Evolutionary conservation across 2,329 filamentous ascomycete genomes (phyloP).

Genomic region (Talaromyces sp.): DNA sequence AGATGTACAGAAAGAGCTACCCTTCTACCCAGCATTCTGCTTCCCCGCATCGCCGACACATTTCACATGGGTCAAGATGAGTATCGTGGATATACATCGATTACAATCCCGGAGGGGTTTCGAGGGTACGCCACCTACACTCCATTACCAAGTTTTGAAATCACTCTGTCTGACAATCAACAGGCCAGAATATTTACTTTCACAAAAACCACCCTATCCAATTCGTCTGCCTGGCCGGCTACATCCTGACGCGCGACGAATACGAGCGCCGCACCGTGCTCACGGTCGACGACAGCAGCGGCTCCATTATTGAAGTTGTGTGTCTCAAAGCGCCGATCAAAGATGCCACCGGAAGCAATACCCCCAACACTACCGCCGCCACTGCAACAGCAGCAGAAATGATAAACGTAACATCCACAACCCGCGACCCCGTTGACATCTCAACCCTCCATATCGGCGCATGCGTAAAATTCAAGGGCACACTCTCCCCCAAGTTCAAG

Average conservation of each 20-base stretch:
- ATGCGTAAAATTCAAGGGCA: slow-evolving; percentile 57
- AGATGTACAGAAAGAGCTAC: neutral
- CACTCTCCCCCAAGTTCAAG: slow-evolving; percentile 46
- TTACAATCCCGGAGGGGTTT: slow-evolving; percentile 49
- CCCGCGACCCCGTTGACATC: slow-evolving; percentile 44
- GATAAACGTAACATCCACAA: slow-evolving; percentile 27
- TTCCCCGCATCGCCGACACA: slow-evolving; percentile 60
- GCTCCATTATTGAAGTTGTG: slow-evolving; percentile 55
- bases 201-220: slow-evolving; percentile 71
- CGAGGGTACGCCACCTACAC: slow-evolving; percentile 39
- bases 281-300: slow-evolving; percentile 61
- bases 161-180: neutral
- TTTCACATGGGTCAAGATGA: slow-evolving; percentile 62
- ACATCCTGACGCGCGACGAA: slow-evolving; percentile 62
- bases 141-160: neutral
- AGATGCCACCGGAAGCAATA: slow-evolving; percentile 17
- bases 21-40: slow-evolving; percentile 59
- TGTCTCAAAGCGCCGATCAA: slow-evolving; percentile 33
- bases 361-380: slow-evolving; percentile 31
- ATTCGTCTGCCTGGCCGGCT: slow-evolving; percentile 68
- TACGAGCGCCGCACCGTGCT: slow-evolving; percentile 52
- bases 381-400: slow-evolving; percentile 33
- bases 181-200: slow-evolving; percentile 60
- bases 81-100: slow-evolving; percentile 53
- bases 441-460: slow-evolving; percentile 48